These are phyloP conservation scores for Thinopyrum elongatum DNA, from an alignment of 176 grass and related monocot species.

Conservation along the genomic window DNA sequence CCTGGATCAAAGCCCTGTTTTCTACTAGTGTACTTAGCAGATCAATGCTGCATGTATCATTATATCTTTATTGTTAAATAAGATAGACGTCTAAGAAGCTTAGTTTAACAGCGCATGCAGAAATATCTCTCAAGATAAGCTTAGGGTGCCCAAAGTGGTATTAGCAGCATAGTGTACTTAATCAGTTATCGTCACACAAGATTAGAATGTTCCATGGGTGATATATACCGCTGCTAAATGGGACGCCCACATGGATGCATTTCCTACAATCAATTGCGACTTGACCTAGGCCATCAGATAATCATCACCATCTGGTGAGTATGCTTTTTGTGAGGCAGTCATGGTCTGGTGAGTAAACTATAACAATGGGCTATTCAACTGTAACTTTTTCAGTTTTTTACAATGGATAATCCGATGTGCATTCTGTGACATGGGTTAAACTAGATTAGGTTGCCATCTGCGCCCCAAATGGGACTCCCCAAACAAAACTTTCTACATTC, in stretches of 20 bases:
- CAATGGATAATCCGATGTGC: neutral
- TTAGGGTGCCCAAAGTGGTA: neutral
- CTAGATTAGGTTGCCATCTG: neutral
- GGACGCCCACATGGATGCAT: neutral
- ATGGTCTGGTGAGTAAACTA: neutral
- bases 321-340: no score
- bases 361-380: neutral
- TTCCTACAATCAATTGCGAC: neutral
- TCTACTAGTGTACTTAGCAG: neutral
- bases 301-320: neutral
- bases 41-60: neutral
- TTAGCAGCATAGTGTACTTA: neutral
- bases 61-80: neutral
- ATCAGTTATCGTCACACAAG: neutral
- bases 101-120: neutral
- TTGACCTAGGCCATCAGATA: neutral
- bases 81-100: neutral
- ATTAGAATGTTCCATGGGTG: neutral
- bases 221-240: neutral
- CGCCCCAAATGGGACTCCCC: neutral
- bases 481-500: neutral
- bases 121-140: neutral
- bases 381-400: neutral
- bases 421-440: neutral
- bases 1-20: no score